Base-by-base conservation (phyloP, 257 asterid genomes). In the Marsdenia floribunda region DNA sequence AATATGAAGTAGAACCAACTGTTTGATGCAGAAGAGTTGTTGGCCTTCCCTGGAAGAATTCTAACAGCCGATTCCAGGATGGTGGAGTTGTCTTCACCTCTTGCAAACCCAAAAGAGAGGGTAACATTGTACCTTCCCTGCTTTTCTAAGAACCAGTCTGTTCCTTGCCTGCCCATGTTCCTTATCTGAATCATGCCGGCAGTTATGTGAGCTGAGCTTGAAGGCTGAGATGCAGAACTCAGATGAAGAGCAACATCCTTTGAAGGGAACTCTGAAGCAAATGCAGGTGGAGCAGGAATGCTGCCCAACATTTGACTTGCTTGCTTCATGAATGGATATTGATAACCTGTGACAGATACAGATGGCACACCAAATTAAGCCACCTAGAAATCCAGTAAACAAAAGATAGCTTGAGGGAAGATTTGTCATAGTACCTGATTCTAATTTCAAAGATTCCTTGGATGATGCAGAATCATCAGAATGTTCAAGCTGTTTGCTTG, bases 211-310 rank as follows among this genome's bases (percentile, higher is more conserved):
- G 75, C 87, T 0, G 96, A 82, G 61, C 88, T 85, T 74, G 96
- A 86, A 77, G 97, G 68, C 50, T 70, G 87, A 12, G 97, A 83
- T 10, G 80, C 52, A 12, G 93, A 81, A 82, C 73, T 80, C 84
- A 89, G 84, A 47, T 72, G 90, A 40, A 72, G 87, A 75, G 83
- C 65, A 0, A 86, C 84, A 53, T 82, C 86, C 75, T 95, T 90
- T 15, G 93, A 76, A 70, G 98, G 94, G 35, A 90, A 88, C 77
- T 95, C 99, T 10, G 96, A 78, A 68, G 99, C 98, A 81, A 89
- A 77, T 72, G 99, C 98, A 7, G 97, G 90, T 35, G 98, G 96
- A 74, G 98, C 96, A 19, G 86, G 89, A 81, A 90, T 79, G 86
- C 86, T 82, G 75, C 91, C 96, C 91, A 93, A 70, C 97, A 92